A percentile compares a stretch with the other conserved stretches of the same genome.
Conservation (phyloP, 306 rosid species). For the Phaseolus lunatus region DNA sequence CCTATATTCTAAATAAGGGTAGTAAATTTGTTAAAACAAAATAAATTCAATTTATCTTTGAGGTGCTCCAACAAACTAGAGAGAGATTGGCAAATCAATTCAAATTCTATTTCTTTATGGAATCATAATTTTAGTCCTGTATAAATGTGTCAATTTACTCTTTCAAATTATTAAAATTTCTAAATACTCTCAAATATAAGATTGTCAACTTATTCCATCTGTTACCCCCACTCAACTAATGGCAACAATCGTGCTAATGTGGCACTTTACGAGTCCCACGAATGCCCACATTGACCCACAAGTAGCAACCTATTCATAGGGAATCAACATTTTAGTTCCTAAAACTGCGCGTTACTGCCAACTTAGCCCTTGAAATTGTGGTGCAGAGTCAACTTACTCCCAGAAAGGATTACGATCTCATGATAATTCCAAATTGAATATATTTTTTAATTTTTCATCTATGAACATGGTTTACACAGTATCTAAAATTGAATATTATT, state of each 20-base stretch:
- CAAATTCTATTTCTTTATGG: background rate
- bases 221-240: background rate
- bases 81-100: background rate
- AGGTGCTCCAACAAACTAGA: background rate
- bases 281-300: background rate
- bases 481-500: background rate
- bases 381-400: background rate
- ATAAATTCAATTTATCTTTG: background rate
- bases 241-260: background rate
- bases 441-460: too few species aligned
- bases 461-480: too few species aligned
- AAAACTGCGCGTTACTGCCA: background rate
- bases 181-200: background rate
- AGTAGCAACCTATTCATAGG: background rate
- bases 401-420: background rate
- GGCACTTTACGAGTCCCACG: background rate
- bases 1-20: conserved; percentile 15
- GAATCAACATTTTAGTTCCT: background rate
- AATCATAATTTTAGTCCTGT: background rate
- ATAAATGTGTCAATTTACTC: background rate
- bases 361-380: background rate
- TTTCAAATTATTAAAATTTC: background rate
- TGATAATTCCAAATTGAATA: background rate
- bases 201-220: background rate
- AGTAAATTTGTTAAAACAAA: conserved; percentile 3